Evolutionary conservation across 495 filamentous ascomycete genomes (phyloP).

Genomic region (Parathielavia appendiculata): DNA sequence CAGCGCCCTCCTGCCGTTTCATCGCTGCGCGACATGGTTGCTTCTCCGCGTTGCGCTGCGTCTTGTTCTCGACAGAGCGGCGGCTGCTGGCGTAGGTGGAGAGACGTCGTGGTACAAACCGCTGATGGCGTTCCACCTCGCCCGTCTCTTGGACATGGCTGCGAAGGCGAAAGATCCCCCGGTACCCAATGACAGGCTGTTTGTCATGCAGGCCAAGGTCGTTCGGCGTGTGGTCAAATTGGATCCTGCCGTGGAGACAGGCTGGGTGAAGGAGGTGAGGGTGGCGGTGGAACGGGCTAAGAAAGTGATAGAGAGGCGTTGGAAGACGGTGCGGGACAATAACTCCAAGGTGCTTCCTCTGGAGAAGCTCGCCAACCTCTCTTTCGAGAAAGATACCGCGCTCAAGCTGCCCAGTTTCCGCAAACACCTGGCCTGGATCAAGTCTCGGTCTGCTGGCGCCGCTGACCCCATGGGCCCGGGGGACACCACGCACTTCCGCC

Average conservation of each 20-base stretch:
- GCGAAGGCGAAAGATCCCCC: background rate
- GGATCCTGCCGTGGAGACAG: background rate
- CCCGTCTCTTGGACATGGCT: too few species aligned
- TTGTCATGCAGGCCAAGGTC: slow-evolving; percentile 49
- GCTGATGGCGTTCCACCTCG: slow-evolving; percentile 52
- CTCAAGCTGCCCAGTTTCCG: background rate
- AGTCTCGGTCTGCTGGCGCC: background rate
- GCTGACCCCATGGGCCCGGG: slow-evolving; percentile 5
- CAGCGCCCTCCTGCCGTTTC: slow-evolving; percentile 45
- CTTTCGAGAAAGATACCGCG: slow-evolving; percentile 13
- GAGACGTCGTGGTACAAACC: slow-evolving; percentile 45
- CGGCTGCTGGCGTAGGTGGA: too few species aligned
- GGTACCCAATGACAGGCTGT: slow-evolving; percentile 16
- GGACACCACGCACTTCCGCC: slow-evolving; percentile 2
- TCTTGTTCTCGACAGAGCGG: slow-evolving; percentile 21
- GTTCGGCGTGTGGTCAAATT: slow-evolving; percentile 47
- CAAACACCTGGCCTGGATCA: slow-evolving; percentile 14
- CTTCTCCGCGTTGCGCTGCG: slow-evolving; percentile 54
- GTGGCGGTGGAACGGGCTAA: background rate
- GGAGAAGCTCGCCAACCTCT: background rate
- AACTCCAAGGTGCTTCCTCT: background rate
- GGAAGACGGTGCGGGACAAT: slow-evolving; percentile 14
- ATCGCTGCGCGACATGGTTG: slow-evolving; percentile 55
- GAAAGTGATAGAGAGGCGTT: slow-evolving; percentile 1
- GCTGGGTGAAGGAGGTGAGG: slow-evolving; percentile 7